phyloP scores from a whole-genome alignment of 768 basidiomycete genomes.

The Chalciporus pseudorubinellus region DNA sequence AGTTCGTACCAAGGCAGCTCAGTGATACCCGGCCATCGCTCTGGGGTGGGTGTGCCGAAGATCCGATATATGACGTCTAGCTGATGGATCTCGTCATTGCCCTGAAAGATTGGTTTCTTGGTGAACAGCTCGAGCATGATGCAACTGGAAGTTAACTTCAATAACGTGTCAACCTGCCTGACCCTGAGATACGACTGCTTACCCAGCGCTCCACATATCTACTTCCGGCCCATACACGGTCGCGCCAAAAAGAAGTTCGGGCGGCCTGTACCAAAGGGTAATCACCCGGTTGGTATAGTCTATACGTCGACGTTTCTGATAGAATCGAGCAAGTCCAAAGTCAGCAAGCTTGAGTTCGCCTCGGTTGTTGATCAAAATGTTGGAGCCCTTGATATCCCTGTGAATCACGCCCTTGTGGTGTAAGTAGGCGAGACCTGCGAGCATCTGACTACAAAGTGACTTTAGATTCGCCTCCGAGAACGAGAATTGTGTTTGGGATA shows the following conservation, averaged over 20 bases:
- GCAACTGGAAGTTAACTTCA: constrained; percentile 52
- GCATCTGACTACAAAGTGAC: constrained; percentile 94
- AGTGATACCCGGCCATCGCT: constrained; percentile 79
- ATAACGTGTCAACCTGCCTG: not conserved
- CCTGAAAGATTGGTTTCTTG: constrained; percentile 96
- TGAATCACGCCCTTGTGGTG: constrained; percentile 97
- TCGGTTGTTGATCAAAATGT: constrained; percentile 87
- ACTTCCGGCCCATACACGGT: constrained; percentile 97
- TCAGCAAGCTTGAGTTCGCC: constrained; percentile 96
- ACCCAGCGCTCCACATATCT: constrained; percentile 99
- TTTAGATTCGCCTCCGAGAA: constrained; percentile 91
- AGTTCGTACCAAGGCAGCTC: constrained; percentile 98
- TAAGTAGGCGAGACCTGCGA: constrained; percentile 89
- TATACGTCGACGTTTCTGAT: constrained; percentile 81
- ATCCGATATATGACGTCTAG: constrained; percentile 90
- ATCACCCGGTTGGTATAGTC: constrained; percentile 99
- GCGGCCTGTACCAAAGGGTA: constrained; percentile 97
- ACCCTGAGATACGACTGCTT: constrained; percentile 7
- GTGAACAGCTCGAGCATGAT: constrained; percentile 98
- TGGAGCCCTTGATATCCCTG: constrained; percentile 98
- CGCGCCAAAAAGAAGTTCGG: constrained; percentile 91
- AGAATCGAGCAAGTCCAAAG: constrained; percentile 96
- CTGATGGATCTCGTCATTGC: constrained; percentile 96
- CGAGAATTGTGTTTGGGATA: constrained; percentile 84
- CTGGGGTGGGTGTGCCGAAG: constrained; percentile 82